Conservation (phyloP, 2,329 filamentous ascomycete genomes). For the Colletotrichum orbiculare region DNA sequence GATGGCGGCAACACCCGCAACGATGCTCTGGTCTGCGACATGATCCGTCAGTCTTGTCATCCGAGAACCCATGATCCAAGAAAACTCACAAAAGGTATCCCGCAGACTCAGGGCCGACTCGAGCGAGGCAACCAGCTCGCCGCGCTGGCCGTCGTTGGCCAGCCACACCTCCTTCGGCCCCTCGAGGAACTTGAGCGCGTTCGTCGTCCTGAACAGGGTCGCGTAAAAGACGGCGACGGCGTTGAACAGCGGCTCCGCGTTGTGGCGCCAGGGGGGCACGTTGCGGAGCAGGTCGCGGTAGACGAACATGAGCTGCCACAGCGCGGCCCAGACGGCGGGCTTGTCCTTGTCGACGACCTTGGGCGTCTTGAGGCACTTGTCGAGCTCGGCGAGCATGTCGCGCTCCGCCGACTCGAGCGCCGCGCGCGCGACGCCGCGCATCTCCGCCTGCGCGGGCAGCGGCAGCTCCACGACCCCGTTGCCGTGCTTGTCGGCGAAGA, state of each 20-base stretch:
- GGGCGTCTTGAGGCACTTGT: slow-evolving; percentile 46
- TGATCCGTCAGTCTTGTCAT: slow-evolving; percentile 3
- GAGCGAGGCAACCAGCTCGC: slow-evolving; percentile 7
- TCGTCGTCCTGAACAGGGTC: slow-evolving; percentile 37
- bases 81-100: slow-evolving; percentile 50
- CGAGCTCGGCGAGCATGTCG: slow-evolving; percentile 54
- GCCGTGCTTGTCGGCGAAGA: slow-evolving; percentile 7
- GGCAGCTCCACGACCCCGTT: slow-evolving; percentile 42
- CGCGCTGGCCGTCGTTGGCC: slow-evolving; percentile 1
- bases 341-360: slow-evolving; percentile 46
- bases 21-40: slow-evolving; percentile 17
- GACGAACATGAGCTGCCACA: slow-evolving; percentile 62
- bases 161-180: background rate
- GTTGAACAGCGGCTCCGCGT: slow-evolving; percentile 31
- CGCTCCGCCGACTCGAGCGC: slow-evolving; percentile 51
- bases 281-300: slow-evolving; percentile 54
- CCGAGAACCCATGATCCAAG: background rate
- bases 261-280: background rate
- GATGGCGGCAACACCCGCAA: slow-evolving; percentile 1
- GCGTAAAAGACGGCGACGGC: slow-evolving; percentile 41
- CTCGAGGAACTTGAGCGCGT: slow-evolving; percentile 30
- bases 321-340: slow-evolving; percentile 57
- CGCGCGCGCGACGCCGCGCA: slow-evolving; percentile 53
- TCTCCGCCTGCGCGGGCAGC: slow-evolving; percentile 52
- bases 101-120: slow-evolving; percentile 38